These are phyloP conservation scores for Lodderomyces margitis DNA, from an alignment of 1,139 yeast genomes.

Conservation along the genomic window DNA sequence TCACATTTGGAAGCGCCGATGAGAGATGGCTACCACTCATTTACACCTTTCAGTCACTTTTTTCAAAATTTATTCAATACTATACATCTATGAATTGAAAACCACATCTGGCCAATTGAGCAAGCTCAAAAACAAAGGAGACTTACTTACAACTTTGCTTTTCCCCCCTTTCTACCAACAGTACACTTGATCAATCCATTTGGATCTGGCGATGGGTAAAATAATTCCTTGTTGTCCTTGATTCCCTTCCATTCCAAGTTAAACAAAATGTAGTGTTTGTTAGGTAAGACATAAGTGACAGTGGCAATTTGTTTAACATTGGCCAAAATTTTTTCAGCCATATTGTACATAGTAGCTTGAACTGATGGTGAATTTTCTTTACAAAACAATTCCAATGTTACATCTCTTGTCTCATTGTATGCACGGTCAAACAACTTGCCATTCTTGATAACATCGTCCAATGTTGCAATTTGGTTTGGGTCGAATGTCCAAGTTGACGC, in stretches of 20 bases:
- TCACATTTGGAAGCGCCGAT: background rate
- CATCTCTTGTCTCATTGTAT: slow-evolving; percentile 57
- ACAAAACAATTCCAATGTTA: slow-evolving; percentile 78
- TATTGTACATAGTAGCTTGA: slow-evolving; percentile 94
- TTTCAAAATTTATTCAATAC: background rate
- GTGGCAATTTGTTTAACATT: slow-evolving; percentile 53
- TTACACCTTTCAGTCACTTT: background rate
- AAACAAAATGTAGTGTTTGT: slow-evolving; percentile 82
- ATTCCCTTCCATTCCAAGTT: slow-evolving; percentile 85
- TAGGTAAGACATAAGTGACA: slow-evolving; percentile 78
- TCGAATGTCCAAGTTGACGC: slow-evolving; percentile 73
- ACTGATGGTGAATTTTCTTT: slow-evolving; percentile 85
- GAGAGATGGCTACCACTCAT: no score
- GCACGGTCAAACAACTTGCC: slow-evolving; percentile 67
- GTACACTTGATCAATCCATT: slow-evolving; percentile 87
- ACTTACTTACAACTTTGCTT: slow-evolving; percentile 33
- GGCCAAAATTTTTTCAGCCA: slow-evolving; percentile 70
- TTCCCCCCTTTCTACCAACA: slow-evolving; percentile 57
- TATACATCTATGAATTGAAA: slow-evolving; percentile 2
- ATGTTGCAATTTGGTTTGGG: slow-evolving; percentile 43
- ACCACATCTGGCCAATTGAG: background rate
- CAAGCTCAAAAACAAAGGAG: background rate
- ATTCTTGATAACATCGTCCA: slow-evolving; percentile 48
- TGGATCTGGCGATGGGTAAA: slow-evolving; percentile 90
- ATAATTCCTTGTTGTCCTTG: slow-evolving; percentile 74